These are phyloP conservation scores for Pseudisothecium myosuroides DNA, from an alignment of 225 moss, liverwort and hornwort genomes.

Conservation along the genomic window DNA sequence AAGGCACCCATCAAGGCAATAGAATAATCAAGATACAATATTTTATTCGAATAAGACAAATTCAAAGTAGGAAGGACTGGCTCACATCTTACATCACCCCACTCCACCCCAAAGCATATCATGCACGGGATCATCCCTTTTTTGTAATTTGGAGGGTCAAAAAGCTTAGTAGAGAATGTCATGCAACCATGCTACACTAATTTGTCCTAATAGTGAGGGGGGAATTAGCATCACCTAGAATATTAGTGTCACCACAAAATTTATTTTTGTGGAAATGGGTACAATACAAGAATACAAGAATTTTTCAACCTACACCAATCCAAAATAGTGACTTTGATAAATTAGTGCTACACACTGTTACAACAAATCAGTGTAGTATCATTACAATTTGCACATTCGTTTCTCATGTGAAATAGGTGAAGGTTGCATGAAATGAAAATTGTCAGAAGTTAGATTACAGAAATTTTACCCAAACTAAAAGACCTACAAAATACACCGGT, in stretches of 20 bases:
- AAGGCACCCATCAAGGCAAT: neutral
- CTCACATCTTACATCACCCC: neutral
- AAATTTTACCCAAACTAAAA: too few species aligned
- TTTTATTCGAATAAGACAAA: neutral
- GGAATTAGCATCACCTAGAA: neutral
- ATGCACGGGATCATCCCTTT: neutral
- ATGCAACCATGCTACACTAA: accelerated
- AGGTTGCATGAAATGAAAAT: neutral
- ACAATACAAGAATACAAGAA: accelerated
- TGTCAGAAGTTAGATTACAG: neutral
- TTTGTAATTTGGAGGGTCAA: neutral
- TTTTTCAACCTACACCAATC: neutral
- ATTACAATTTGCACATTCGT: neutral
- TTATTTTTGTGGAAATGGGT: neutral
- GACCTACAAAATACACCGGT: neutral
- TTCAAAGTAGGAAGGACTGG: accelerated
- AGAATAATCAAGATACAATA: neutral
- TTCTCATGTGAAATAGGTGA: neutral
- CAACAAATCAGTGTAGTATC: neutral
- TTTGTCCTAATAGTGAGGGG: neutral
- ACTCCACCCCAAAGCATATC: neutral
- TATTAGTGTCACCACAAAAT: neutral
- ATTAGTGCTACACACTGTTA: too few species aligned
- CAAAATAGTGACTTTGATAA: neutral
- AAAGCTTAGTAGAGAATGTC: neutral